Evolutionary conservation across 2,329 filamentous ascomycete species (phyloP).

Genomic region (Rhynchosporium agropyri): DNA sequence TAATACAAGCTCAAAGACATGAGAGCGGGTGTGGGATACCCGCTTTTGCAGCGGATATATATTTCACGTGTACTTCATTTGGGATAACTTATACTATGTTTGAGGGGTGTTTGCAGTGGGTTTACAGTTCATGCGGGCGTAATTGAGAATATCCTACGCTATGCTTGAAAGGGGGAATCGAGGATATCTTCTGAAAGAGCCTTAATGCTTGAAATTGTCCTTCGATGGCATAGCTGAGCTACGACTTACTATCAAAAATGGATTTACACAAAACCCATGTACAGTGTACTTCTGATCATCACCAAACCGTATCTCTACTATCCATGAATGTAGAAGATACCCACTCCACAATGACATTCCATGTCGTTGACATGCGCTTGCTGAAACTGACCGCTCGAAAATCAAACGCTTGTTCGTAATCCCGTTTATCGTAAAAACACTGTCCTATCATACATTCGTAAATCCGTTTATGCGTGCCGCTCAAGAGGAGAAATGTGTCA

Average conservation of each 20-base stretch:
- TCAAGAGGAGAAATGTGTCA: background rate
- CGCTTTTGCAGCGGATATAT: background rate
- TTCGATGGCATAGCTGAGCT: conserved; percentile 17
- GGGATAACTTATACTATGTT: no score
- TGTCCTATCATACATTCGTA: conserved; percentile 19
- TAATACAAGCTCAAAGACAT: background rate
- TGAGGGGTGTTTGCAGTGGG: background rate
- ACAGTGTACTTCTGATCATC: background rate
- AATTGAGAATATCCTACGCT: background rate
- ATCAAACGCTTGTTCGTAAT: background rate
- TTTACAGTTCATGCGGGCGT: conserved; percentile 12
- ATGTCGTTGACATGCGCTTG: background rate
- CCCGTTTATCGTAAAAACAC: background rate
- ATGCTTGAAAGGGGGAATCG: background rate
- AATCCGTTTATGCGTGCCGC: conserved; percentile 8
- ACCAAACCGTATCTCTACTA: background rate
- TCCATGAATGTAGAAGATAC: background rate
- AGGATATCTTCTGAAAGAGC: conserved; percentile 6
- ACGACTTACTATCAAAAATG: conserved; percentile 12
- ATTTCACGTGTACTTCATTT: no score
- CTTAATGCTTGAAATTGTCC: conserved; percentile 13
- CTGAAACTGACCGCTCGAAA: conserved; percentile 7
- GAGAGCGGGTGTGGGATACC: background rate
- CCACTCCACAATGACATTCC: background rate
- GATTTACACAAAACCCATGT: conserved; percentile 8